phyloP scores from a whole-genome alignment of 2,329 filamentous ascomycete species.

The Sporothrix globosa region DNA sequence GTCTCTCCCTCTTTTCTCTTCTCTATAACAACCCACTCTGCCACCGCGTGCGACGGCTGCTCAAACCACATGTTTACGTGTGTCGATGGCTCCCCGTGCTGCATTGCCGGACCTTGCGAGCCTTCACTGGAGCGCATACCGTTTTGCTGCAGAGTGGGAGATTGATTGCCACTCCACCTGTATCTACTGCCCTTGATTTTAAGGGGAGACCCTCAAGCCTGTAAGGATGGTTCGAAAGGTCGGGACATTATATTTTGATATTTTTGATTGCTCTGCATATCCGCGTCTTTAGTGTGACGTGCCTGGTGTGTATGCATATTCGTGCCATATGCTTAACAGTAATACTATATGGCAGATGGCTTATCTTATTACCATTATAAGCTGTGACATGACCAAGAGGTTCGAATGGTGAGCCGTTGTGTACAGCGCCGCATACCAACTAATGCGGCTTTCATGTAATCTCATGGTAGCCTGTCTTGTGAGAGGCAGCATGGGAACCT shows the following conservation, averaged over 20 bases:
- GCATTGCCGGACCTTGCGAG: constrained; percentile 39
- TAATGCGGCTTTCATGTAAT: not conserved
- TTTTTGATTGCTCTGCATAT: not conserved
- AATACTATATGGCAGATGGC: not conserved
- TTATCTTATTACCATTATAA: no score
- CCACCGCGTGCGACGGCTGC: constrained; percentile 46
- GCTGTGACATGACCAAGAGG: no score
- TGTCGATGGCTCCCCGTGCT: constrained; percentile 41
- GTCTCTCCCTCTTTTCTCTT: constrained; percentile 41
- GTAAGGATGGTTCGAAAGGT: constrained; percentile 85
- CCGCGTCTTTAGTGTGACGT: no score
- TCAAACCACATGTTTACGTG: constrained; percentile 35
- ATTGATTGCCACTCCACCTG: constrained; percentile 64
- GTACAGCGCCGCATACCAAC: not conserved
- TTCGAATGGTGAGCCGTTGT: not conserved
- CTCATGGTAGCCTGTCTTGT: not conserved
- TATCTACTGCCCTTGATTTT: constrained; percentile 85
- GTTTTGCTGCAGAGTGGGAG: constrained; percentile 61
- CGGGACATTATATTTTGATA: constrained; percentile 60
- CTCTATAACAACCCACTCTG: constrained; percentile 43
- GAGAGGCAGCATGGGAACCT: no score
- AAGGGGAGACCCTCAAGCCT: constrained; percentile 50
- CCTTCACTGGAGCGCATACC: constrained; percentile 59
- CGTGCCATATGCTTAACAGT: not conserved
- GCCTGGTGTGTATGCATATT: not conserved